Base-by-base conservation (phyloP, 495 filamentous ascomycete species). In the Trichoderma virens region DNA sequence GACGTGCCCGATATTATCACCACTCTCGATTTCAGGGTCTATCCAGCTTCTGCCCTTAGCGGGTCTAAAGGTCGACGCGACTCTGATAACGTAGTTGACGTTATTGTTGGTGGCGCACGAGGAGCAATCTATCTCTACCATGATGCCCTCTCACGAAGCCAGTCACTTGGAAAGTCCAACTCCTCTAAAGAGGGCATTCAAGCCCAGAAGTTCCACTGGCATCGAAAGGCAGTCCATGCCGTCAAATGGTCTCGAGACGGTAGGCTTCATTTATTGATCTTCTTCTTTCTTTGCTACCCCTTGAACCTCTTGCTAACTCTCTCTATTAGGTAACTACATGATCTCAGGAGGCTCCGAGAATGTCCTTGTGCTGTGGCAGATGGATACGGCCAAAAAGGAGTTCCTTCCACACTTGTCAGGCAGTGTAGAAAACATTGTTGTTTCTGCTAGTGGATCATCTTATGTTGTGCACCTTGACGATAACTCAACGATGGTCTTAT, bases 351-450 rank as follows among this genome's bases (percentile, higher is more conserved):
- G 94, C 11, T 82, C 85, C 14, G 94, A 98, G 74, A 91, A 91
- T 1, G 92, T 94, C 5, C 77, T 99, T 60, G 90, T 97, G 18
- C 75, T 97, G n/a, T 99, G 93, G 92, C 94, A 99, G 72, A 75
- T 98, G 23, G 91, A 94, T 65, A 97, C 93, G 2, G 86, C 85
- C 34, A 85, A 85, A 65, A 85, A 84, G 67, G 87, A 93, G 68
- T 89, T 83, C 72, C 76, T 99, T 8, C 94, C 94, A 1, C 92
- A 99, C 80, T 82, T 99, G 41, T 88, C 88, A 7, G 88, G 91
- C 5, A 80, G 86, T 6, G 89, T 99, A 32, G 86, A 91, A 71
- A 90, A 87, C 70, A 83, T 98, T 51, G 85, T 90, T 18, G 83
- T 98, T 38, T 97, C 93, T 8, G 85, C 89, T 5, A 77, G 71